Evolutionary conservation across 1,284 basidiomycete species (phyloP), one percentile per base, ranked within the genome.

Genomic region (Tremellales sp.): DNA sequence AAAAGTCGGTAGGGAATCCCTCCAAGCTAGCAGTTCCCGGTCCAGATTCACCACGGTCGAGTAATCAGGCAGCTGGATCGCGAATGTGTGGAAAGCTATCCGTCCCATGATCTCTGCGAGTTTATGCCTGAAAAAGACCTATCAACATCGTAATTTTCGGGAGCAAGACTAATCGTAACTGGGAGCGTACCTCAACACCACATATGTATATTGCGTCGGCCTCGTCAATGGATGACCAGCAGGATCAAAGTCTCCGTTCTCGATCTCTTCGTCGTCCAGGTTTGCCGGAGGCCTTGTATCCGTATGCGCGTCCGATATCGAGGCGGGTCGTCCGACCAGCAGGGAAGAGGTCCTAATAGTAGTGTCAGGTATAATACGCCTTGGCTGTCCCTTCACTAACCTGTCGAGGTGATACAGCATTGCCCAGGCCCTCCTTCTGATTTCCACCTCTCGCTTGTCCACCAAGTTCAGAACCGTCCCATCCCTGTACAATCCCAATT

Each of bases 11-110:
- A 74, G 53, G 16, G 58, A 56, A 31, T 71, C 68, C 36, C 66
- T 60, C 71, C 71, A 74, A 2, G 62, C 66, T 14, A 74, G 51
- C 10, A 75, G 58, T 47, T 74, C 74, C 41, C 71, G 62, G 47
- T 76, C 75, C 21, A 76, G 63, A 16, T 66, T 64, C 16, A 74
- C 55, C 9, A 76, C 72, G 4, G 69, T 72, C 19, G 63, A 55
- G 49, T 76, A 75, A 50, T 74, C 68, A 0, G 75, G 75, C 2
- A 73, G 51, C 33, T 70, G 63, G 35, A 76, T 72, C 6, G 74
- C 69, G 55, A 76, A 76, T 13, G 72, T 74, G 46, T 73, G 72
- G 47, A 73, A 71, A 2, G 71, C 69, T 43, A 74, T 74, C 31
- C 68, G 55, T 26, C 73, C 73, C 72, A 74, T 74, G 45, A 74